These are phyloP conservation scores for Aspergillus terreus DNA, from an alignment of 2,329 filamentous ascomycete species.

Conservation along the genomic window DNA sequence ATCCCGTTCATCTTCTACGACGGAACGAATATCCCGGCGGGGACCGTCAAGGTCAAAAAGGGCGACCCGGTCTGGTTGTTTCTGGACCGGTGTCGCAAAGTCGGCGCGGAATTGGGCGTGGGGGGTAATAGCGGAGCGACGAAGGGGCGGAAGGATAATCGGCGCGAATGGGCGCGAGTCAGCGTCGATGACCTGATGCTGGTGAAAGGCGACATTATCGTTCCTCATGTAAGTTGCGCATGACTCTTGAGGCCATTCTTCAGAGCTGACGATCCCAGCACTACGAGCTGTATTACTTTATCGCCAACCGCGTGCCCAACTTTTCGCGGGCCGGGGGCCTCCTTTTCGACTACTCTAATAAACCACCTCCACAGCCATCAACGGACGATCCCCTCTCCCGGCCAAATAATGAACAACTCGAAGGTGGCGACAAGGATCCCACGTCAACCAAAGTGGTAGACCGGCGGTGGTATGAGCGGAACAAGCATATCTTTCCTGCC, in stretches of 20 bases:
- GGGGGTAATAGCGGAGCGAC: conserved; percentile 54
- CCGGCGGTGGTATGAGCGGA: conserved; percentile 91
- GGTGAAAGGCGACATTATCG: conserved; percentile 83
- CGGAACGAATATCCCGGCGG: conserved; percentile 82
- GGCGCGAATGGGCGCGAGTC: conserved; percentile 85
- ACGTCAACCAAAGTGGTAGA: conserved; percentile 89
- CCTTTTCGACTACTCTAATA: conserved; percentile 71
- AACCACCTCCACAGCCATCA: conserved; percentile 29
- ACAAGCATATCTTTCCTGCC: conserved; percentile 97
- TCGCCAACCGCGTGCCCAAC: conserved; percentile 68
- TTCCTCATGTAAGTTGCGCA: conserved; percentile 76
- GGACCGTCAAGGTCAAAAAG: conserved; percentile 82
- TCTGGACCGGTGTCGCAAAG: conserved; percentile 83
- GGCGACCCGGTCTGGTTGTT: conserved; percentile 93
- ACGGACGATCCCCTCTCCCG: conserved; percentile 41
- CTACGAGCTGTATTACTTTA: conserved; percentile 95
- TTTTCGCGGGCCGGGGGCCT: conserved; percentile 68
- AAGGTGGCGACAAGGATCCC: conserved; percentile 76
- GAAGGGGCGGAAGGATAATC: conserved; percentile 53
- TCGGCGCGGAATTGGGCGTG: conserved; percentile 77
- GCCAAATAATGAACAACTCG: conserved; percentile 56
- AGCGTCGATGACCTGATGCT: conserved; percentile 95
- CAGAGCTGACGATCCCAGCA: conserved; percentile 56
- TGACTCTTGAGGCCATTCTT: no score
- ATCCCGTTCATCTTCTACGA: conserved; percentile 98